A percentile compares a stretch with the other conserved stretches of the same genome.
phyloP scores from a whole-genome alignment of 192 early-diverging fungal species.

The Linnemannia elongata region DNA sequence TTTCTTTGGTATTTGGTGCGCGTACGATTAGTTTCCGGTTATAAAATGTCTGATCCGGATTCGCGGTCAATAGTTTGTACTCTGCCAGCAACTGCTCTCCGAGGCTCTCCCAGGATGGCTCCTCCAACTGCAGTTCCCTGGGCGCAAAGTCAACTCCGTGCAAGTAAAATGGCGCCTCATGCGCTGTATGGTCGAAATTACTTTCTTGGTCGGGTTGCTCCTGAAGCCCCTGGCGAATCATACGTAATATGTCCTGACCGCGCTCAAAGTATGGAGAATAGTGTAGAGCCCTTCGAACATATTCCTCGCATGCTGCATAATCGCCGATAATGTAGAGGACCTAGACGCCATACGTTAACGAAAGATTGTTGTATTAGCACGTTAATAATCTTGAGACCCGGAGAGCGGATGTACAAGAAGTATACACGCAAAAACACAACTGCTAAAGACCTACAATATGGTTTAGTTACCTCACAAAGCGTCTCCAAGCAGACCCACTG shows the following conservation, averaged over 20 bases:
- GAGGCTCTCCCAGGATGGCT: slow-evolving; percentile 25
- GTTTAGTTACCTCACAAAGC: slow-evolving; percentile 36
- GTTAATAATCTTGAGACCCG: not conserved
- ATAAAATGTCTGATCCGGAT: slow-evolving; percentile 11
- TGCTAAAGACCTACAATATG: not conserved
- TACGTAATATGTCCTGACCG: slow-evolving; percentile 33
- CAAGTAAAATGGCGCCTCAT: not conserved
- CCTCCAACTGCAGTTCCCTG: slow-evolving; percentile 23
- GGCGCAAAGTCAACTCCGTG: not conserved
- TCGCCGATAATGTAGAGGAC: slow-evolving; percentile 63
- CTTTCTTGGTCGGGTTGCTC: not conserved
- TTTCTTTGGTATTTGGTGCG: slow-evolving; percentile 3
- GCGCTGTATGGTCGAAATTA: not conserved
- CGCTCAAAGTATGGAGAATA: slow-evolving; percentile 48
- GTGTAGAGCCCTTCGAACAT: slow-evolving; percentile 35
- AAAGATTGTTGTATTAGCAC: not conserved
- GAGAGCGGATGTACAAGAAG: too few species aligned
- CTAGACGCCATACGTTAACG: slow-evolving; percentile 22
- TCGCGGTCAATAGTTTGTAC: slow-evolving; percentile 16
- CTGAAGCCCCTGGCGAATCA: slow-evolving; percentile 15
- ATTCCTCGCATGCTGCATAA: slow-evolving; percentile 52
- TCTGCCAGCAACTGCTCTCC: slow-evolving; percentile 39
- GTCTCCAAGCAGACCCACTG: slow-evolving; percentile 49
- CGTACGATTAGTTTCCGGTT: slow-evolving; percentile 27
- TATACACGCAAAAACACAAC: not conserved